These are phyloP conservation scores for Sugiyamaella castrensis DNA, from an alignment of 1,139 yeast genomes.

Conservation along the genomic window DNA sequence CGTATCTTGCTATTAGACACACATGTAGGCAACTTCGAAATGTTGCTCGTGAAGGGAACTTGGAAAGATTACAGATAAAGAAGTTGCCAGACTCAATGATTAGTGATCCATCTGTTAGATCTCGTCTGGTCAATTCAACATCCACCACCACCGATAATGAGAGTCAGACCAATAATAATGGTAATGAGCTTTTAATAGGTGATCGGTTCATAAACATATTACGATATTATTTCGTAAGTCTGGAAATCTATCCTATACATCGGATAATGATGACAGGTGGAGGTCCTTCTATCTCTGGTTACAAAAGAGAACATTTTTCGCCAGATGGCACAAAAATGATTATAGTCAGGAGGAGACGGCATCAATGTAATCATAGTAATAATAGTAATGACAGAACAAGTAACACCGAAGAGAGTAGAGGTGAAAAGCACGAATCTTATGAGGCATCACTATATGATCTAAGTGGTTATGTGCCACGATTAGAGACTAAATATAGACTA, in stretches of 20 bases:
- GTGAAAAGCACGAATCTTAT: not conserved
- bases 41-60: slow-evolving; percentile 5
- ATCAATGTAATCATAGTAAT: not conserved
- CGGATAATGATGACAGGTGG: slow-evolving; percentile 7
- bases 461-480: slow-evolving; percentile 1
- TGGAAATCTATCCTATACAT: slow-evolving; percentile 10
- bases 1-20: slow-evolving; percentile 16
- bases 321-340: slow-evolving; percentile 11
- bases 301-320: slow-evolving; percentile 4
- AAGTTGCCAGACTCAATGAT: not conserved
- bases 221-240: not conserved
- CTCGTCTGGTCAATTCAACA: no score
- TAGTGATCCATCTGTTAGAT: not conserved
- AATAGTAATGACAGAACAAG: not conserved
- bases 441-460: slow-evolving; percentile 8
- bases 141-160: no score
- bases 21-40: slow-evolving; percentile 13
- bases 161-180: no score
- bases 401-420: no score
- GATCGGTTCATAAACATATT: no score
- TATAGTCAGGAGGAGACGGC: not conserved
- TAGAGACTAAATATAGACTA: slow-evolving; percentile 1
- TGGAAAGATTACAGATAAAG: slow-evolving; percentile 10
- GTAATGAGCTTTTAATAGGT: no score
- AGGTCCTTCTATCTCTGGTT: not conserved